A percentile compares a stretch with the other conserved stretches of the same genome.
These are phyloP conservation scores for Dillenia suffruticosa DNA, from an alignment of 164 flowering plant genomes.

Conservation along the genomic window DNA sequence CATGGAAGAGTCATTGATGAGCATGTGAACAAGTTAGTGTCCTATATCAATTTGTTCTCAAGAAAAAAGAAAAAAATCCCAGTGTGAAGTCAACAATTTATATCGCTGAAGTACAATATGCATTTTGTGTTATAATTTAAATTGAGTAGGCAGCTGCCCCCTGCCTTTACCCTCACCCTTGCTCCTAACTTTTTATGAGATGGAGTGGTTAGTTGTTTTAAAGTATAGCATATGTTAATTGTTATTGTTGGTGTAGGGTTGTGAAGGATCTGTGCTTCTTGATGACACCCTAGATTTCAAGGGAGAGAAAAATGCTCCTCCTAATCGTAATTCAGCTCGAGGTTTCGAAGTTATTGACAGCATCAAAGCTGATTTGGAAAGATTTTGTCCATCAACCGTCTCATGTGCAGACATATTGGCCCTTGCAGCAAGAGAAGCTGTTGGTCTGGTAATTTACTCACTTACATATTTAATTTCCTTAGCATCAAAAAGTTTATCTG, in stretches of 20 bases:
- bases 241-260: constrained; percentile 38
- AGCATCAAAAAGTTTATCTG: background rate
- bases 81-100: too few relatives aligned
- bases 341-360: constrained; percentile 56
- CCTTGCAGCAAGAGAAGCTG: constrained; percentile 64
- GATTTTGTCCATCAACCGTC: constrained; percentile 47
- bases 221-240: background rate
- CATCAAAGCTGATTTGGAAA: constrained; percentile 56
- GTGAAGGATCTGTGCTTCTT: constrained; percentile 74
- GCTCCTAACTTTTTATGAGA: too few relatives aligned
- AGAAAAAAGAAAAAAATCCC: too few relatives aligned
- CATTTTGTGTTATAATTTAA: too few relatives aligned
- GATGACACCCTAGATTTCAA: constrained; percentile 40
- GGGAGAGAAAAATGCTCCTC: constrained; percentile 56
- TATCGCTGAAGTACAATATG: too few relatives aligned
- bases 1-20: too few relatives aligned
- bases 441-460: constrained; percentile 28
- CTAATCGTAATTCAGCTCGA: constrained; percentile 41
- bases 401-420: constrained; percentile 60
- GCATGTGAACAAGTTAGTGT: too few relatives aligned
- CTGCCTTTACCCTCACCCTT: too few relatives aligned
- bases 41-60: too few relatives aligned
- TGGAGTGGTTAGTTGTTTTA: too few relatives aligned
- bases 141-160: too few relatives aligned
- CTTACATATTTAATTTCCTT: background rate